Evolutionary conservation across 2,329 filamentous ascomycete genomes (phyloP).

Genomic region (Ascomycota sp.): DNA sequence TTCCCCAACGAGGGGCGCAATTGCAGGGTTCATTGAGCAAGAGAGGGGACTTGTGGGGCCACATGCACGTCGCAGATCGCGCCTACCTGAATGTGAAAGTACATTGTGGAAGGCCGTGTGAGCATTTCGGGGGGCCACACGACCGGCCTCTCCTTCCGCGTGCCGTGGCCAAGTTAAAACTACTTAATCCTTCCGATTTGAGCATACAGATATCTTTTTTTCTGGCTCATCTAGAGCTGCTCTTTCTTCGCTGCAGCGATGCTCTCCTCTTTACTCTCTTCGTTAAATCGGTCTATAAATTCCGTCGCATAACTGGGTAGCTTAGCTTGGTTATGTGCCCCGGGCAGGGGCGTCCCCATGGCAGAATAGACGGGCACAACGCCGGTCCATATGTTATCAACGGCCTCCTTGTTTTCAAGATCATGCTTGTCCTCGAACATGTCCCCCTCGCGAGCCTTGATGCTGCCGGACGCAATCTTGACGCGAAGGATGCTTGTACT

Average conservation of each 20-base stretch:
- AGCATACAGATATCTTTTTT: too few relatives aligned
- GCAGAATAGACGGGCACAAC: conserved; percentile 1
- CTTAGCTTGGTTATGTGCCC: conserved; percentile 35
- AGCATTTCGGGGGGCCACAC: too few relatives aligned
- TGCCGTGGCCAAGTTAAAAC: too few relatives aligned
- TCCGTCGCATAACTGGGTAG: conserved; percentile 41
- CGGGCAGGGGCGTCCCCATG: conserved; percentile 34
- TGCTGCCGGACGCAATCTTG: conserved; percentile 1
- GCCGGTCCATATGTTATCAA: neutral
- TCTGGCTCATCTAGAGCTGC: too few relatives aligned
- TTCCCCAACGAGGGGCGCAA: too few relatives aligned
- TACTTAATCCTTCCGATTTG: too few relatives aligned
- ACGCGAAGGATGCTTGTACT: conserved; percentile 1
- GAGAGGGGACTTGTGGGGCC: too few relatives aligned
- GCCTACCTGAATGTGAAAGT: too few relatives aligned
- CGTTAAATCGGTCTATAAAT: conserved; percentile 19
- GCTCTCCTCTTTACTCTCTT: conserved; percentile 10
- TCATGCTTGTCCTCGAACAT: conserved; percentile 4
- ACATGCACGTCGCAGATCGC: too few relatives aligned
- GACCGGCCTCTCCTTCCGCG: too few relatives aligned
- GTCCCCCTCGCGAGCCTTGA: neutral
- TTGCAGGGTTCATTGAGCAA: too few relatives aligned
- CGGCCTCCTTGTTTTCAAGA: neutral
- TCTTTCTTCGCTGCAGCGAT: conserved; percentile 8
- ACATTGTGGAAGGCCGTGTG: too few relatives aligned